These are phyloP conservation scores for Tylopilus sp. DNA, from an alignment of 768 basidiomycete species.

Conservation along the genomic window DNA sequence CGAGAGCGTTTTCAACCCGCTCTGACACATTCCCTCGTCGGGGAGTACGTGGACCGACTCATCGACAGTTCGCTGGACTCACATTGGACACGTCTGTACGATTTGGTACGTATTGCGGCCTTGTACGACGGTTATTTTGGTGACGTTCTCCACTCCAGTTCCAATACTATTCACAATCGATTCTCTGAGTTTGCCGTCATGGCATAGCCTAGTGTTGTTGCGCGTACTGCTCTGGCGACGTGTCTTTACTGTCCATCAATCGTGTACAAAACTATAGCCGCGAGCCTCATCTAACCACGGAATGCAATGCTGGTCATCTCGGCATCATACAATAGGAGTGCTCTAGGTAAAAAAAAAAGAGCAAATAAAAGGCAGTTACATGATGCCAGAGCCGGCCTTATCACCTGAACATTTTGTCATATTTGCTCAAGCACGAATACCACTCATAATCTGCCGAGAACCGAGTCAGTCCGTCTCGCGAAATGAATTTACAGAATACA, in stretches of 20 bases:
- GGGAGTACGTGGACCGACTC: slow-evolving; percentile 84
- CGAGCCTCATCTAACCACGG: background rate
- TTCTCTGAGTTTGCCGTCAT: slow-evolving; percentile 45
- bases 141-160: slow-evolving; percentile 46
- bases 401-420: slow-evolving; percentile 55
- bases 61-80: slow-evolving; percentile 90
- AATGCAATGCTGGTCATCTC: background rate
- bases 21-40: slow-evolving; percentile 79
- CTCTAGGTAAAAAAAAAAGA: background rate
- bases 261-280: slow-evolving; percentile 3
- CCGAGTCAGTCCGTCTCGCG: slow-evolving; percentile 2
- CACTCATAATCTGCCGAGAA: slow-evolving; percentile 61
- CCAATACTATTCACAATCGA: slow-evolving; percentile 93
- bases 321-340: background rate
- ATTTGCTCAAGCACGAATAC: slow-evolving; percentile 87
- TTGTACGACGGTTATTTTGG: background rate
- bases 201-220: slow-evolving; percentile 1
- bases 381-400: background rate
- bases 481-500: background rate
- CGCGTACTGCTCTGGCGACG: background rate
- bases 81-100: slow-evolving; percentile 93
- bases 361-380: slow-evolving; percentile 1
- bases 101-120: slow-evolving; percentile 60
- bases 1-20: slow-evolving; percentile 93
- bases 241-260: background rate